Percentiles rank a stretch among this genome's conserved stretches.
phyloP scores from a whole-genome alignment of 257 asterid genomes.

The Jasminum sambac region DNA sequence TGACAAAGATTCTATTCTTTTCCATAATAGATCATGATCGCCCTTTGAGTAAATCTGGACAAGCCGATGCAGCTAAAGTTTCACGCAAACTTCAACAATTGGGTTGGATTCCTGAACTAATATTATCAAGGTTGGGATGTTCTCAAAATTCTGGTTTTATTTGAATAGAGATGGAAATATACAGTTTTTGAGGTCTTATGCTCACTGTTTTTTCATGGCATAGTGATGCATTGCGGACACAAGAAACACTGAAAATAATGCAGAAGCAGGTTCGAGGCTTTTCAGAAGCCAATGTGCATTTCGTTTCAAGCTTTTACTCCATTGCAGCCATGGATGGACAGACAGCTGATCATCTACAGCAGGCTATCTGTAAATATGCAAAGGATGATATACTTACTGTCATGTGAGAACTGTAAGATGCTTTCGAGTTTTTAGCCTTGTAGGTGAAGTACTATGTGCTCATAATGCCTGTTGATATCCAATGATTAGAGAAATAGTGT shows the following conservation, averaged over 20 bases:
- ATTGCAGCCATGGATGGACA: slow-evolving; percentile 99
- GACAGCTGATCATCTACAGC: slow-evolving; percentile 83
- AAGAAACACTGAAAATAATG: slow-evolving; percentile 83
- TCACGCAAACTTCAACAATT: slow-evolving; percentile 65
- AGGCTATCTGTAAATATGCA: slow-evolving; percentile 62
- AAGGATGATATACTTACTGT: slow-evolving; percentile 69
- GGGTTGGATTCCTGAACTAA: slow-evolving; percentile 95
- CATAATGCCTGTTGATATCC: slow-evolving; percentile 2
- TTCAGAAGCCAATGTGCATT: slow-evolving; percentile 75
- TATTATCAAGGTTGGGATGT: slow-evolving; percentile 64
- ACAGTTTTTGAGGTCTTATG: slow-evolving; percentile 7
- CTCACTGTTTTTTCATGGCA: slow-evolving; percentile 25
- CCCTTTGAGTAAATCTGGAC: slow-evolving; percentile 79
- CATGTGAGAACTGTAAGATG: slow-evolving; percentile 58
- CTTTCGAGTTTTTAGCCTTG: slow-evolving; percentile 3
- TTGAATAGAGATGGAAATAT: slow-evolving; percentile 12
- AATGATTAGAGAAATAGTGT: background rate
- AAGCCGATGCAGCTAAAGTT: slow-evolving; percentile 72
- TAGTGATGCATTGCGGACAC: slow-evolving; percentile 88
- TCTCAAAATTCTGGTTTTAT: background rate
- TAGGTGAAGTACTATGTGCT: slow-evolving; percentile 4
- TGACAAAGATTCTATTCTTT: background rate
- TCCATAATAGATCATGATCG: slow-evolving; percentile 79
- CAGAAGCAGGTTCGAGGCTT: slow-evolving; percentile 73
- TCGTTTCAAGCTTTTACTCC: slow-evolving; percentile 87